Conservation (phyloP, 345 rosid species). For the Bruguiera gymnorhiza region DNA sequence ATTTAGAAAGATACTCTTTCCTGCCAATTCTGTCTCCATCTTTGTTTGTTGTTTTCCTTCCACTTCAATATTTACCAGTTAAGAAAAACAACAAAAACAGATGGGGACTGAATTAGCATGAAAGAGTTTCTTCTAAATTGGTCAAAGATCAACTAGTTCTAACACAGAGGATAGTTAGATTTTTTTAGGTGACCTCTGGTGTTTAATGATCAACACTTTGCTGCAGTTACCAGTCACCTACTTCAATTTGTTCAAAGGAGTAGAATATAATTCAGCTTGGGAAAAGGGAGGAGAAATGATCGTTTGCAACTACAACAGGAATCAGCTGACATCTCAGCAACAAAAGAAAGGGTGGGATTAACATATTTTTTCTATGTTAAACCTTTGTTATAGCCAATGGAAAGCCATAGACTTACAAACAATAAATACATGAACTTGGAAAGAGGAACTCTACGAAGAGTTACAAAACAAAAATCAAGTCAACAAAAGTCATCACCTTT, state of each 20-base stretch:
- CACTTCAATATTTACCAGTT: background rate
- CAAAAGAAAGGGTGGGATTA: too few species aligned
- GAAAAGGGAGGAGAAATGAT: background rate
- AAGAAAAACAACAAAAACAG: background rate
- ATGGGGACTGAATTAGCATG: background rate
- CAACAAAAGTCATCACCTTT: constrained; percentile 37
- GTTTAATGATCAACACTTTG: background rate
- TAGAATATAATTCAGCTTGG: too few species aligned
- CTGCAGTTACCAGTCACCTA: background rate
- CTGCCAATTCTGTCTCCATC: too few species aligned
- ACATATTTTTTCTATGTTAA: too few species aligned
- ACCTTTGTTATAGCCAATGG: background rate
- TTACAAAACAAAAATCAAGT: constrained; percentile 2
- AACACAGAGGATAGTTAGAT: too few species aligned
- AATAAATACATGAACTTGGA: background rate
- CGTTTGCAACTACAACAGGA: background rate
- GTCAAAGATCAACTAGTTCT: too few species aligned
- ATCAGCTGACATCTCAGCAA: background rate
- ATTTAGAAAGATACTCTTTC: background rate
- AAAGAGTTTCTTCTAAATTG: too few species aligned
- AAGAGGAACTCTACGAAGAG: constrained; percentile 1
- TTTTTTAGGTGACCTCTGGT: too few species aligned
- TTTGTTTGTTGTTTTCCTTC: background rate
- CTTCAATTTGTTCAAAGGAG: background rate
- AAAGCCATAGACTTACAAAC: background rate